These are phyloP conservation scores for Porphyra umbilicalis DNA, from an alignment of 31 red algal species.

Conservation along the genomic window DNA sequence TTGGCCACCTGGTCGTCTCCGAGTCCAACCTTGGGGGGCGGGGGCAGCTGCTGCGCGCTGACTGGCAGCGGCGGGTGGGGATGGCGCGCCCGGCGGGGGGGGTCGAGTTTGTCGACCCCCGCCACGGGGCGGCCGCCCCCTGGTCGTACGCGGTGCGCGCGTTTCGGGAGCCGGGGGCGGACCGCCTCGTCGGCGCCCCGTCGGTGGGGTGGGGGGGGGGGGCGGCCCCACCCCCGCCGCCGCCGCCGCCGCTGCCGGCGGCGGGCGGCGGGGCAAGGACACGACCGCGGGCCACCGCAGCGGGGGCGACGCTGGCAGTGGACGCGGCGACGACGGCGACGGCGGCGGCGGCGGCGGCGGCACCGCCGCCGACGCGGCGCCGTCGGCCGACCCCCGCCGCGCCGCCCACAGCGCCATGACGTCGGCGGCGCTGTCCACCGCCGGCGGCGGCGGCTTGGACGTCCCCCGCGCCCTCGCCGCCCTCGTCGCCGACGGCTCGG, in stretches of 20 bases:
- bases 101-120: conserved; percentile 40
- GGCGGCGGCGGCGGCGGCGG: background rate
- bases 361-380: background rate
- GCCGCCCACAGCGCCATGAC: background rate
- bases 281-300: background rate
- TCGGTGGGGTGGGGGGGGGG: background rate
- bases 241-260: background rate
- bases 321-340: too few relatives aligned
- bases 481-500: background rate
- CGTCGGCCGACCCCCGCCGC: background rate
- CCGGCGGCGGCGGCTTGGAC: background rate
- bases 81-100: conserved; percentile 30
- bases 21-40: conserved; percentile 53
- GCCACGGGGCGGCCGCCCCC: conserved; percentile 21
- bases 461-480: background rate
- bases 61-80: conserved; percentile 59
- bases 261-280: background rate
- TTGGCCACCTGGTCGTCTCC: conserved; percentile 24
- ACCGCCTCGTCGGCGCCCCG: conserved; percentile 1
- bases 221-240: too few relatives aligned
- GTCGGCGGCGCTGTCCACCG: background rate
- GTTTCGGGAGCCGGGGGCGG: conserved; percentile 34
- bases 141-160: conserved; percentile 18
- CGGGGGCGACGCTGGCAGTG: background rate
- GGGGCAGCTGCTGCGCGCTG: conserved; percentile 26